Conservation (phyloP, 2,329 filamentous ascomycete genomes). For the Davidsoniella neocaledoniae region DNA sequence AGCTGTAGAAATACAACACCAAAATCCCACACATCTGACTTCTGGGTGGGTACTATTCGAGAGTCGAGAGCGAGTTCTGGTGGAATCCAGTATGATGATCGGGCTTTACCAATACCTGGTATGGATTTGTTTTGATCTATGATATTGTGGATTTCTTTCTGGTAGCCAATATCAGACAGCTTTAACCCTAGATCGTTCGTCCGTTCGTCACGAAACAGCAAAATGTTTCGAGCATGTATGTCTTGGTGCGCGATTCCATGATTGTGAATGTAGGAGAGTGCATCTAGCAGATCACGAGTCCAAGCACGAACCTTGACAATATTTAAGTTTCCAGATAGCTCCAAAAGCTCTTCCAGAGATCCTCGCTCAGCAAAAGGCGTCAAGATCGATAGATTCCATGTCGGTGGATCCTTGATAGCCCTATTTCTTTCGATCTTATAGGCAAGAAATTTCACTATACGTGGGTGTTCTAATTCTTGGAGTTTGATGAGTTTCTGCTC, state of each 20-base stretch:
- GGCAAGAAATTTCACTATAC: conserved; percentile 63
- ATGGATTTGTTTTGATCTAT: conserved; percentile 34
- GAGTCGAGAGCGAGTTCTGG: conserved; percentile 53
- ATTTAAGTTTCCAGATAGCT: conserved; percentile 58
- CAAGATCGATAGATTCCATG: conserved; percentile 61
- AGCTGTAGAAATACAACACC: conserved; percentile 86
- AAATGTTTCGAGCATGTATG: conserved; percentile 63
- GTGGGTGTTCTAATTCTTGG: conserved; percentile 54
- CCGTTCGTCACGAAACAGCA: conserved; percentile 49
- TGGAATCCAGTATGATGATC: conserved; percentile 68
- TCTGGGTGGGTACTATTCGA: conserved; percentile 49
- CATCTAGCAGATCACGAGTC: conserved; percentile 85
- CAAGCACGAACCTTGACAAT: conserved; percentile 66
- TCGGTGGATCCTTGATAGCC: conserved; percentile 21
- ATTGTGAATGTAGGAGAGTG: conserved; percentile 70
- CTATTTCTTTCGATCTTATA: conserved; percentile 55
- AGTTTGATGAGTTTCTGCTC: conserved; percentile 62
- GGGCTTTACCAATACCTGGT: conserved; percentile 41
- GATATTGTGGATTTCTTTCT: conserved; percentile 48
- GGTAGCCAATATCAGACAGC: conserved; percentile 56
- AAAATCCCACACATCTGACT: conserved; percentile 90
- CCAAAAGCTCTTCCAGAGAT: conserved; percentile 64
- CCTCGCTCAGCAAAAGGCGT: conserved; percentile 67
- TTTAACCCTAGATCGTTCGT: conserved; percentile 57
- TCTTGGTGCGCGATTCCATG: conserved; percentile 71